These are phyloP conservation scores for Beauveria sp. DNA, from an alignment of 2,329 filamentous ascomycete genomes.

Conservation along the genomic window DNA sequence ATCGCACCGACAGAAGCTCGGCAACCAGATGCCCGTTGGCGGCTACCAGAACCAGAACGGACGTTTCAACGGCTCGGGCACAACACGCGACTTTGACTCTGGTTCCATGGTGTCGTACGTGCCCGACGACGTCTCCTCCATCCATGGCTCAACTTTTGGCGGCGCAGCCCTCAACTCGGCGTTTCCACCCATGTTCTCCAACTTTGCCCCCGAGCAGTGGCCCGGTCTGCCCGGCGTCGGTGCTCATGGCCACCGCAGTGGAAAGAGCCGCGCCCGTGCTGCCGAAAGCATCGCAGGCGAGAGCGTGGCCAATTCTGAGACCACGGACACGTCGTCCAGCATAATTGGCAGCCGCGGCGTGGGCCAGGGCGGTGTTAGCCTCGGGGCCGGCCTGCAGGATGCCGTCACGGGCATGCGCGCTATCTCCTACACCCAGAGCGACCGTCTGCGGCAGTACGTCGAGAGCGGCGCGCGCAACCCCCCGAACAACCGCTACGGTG, in stretches of 20 bases:
- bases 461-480: conserved; percentile 71
- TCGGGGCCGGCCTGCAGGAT: conserved; percentile 71
- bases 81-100: conserved; percentile 57
- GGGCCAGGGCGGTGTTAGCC: conserved; percentile 79
- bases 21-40: conserved; percentile 50
- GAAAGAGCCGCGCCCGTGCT: conserved; percentile 58
- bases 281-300: conserved; percentile 81
- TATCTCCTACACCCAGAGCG: conserved; percentile 52
- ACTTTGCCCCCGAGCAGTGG: conserved; percentile 83
- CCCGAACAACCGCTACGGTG: conserved; percentile 60
- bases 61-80: conserved; percentile 31
- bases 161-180: conserved; percentile 66
- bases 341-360: conserved; percentile 68
- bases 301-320: conserved; percentile 84
- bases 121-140: conserved; percentile 91
- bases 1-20: conserved; percentile 84
- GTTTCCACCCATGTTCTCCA: conserved; percentile 92
- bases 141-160: conserved; percentile 85
- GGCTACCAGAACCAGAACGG: conserved; percentile 28
- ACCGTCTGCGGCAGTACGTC: conserved; percentile 89
- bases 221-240: conserved; percentile 66
- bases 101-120: conserved; percentile 93
- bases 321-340: conserved; percentile 74
- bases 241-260: conserved; percentile 50
- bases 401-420: conserved; percentile 57